Evolutionary conservation across 2,329 filamentous ascomycete species (phyloP).

Genomic region (Pezizomycotina sp.): DNA sequence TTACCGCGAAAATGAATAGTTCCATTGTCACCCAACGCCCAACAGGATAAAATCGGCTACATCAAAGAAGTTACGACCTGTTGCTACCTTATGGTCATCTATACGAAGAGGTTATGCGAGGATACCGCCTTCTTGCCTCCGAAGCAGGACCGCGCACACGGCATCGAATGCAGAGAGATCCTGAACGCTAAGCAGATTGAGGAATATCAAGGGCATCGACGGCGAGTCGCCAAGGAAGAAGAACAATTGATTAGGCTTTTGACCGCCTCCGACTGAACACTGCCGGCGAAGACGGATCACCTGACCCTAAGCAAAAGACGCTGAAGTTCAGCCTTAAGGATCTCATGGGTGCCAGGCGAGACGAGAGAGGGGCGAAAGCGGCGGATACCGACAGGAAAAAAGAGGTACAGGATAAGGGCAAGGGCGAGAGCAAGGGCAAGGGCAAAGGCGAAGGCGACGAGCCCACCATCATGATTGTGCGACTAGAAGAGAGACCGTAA

Average conservation of each 20-base stretch:
- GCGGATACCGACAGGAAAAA: conserved; percentile 52
- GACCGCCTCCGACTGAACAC: conserved; percentile 36
- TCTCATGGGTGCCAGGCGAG: conserved; percentile 28
- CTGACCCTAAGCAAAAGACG: conserved; percentile 30
- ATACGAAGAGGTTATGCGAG: conserved; percentile 73
- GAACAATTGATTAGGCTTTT: conserved; percentile 21
- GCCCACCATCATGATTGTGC: too few species aligned
- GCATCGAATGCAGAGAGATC: conserved; percentile 60
- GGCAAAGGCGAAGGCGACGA: conserved; percentile 38
- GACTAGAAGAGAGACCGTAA: too few species aligned
- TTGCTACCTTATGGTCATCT: conserved; percentile 81
- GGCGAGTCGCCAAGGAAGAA: conserved; percentile 36
- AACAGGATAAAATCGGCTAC: conserved; percentile 63
- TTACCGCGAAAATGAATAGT: too few species aligned
- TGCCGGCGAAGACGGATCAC: conserved; percentile 35
- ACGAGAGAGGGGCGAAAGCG: conserved; percentile 36
- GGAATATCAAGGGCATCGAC: conserved; percentile 32
- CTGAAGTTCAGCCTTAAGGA: conserved; percentile 34
- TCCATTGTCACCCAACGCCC: conserved; percentile 58
- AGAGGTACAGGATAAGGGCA: conserved; percentile 49
- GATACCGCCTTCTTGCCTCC: conserved; percentile 76
- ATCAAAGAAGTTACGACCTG: conserved; percentile 89
- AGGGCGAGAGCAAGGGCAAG: conserved; percentile 62
- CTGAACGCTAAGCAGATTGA: conserved; percentile 38
- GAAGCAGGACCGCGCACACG: conserved; percentile 56